A percentile compares a stretch with the other conserved stretches of the same genome.
Evolutionary conservation across 2,329 filamentous ascomycete species (phyloP).

Genomic region (Colletotrichum abscissum): DNA sequence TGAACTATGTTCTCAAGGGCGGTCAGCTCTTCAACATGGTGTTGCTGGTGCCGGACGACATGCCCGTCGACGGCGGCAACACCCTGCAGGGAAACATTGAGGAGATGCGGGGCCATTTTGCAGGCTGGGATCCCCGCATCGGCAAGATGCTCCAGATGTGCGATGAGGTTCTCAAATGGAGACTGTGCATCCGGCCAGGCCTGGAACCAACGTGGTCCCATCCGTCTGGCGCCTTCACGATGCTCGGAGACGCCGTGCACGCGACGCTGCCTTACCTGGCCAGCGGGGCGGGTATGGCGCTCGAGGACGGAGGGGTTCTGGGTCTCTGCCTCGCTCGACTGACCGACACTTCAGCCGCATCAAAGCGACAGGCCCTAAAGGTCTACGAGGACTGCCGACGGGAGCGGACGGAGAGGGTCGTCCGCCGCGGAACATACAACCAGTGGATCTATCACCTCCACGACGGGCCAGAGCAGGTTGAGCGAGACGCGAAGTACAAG

Average conservation of each 20-base stretch:
- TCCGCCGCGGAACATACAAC: constrained; percentile 69
- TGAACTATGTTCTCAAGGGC: constrained; percentile 43
- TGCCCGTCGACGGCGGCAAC: constrained; percentile 43
- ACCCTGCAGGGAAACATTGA: constrained; percentile 60
- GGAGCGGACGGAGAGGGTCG: constrained; percentile 68
- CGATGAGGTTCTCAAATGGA: constrained; percentile 70
- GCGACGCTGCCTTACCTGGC: constrained; percentile 73
- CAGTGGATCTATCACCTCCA: constrained; percentile 71
- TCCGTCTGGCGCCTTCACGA: constrained; percentile 63
- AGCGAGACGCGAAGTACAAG: constrained; percentile 56
- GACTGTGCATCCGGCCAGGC: constrained; percentile 65
- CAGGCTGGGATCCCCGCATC: constrained; percentile 68
- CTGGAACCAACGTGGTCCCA: constrained; percentile 66
- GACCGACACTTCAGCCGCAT: constrained; percentile 49
- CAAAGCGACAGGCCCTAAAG: constrained; percentile 47
- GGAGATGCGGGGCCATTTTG: constrained; percentile 59
- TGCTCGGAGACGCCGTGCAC: constrained; percentile 73
- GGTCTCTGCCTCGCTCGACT: constrained; percentile 64
- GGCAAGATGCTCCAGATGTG: constrained; percentile 67
- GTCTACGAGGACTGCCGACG: constrained; percentile 70
- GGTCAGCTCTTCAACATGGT: constrained; percentile 44
- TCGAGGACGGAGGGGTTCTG: constrained; percentile 69
- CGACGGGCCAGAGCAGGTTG: constrained; percentile 66
- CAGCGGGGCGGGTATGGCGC: constrained; percentile 66
- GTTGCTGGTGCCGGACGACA: constrained; percentile 57